Conservation (phyloP, 2,329 filamentous ascomycete genomes). For the Colletotrichum sp. region DNA sequence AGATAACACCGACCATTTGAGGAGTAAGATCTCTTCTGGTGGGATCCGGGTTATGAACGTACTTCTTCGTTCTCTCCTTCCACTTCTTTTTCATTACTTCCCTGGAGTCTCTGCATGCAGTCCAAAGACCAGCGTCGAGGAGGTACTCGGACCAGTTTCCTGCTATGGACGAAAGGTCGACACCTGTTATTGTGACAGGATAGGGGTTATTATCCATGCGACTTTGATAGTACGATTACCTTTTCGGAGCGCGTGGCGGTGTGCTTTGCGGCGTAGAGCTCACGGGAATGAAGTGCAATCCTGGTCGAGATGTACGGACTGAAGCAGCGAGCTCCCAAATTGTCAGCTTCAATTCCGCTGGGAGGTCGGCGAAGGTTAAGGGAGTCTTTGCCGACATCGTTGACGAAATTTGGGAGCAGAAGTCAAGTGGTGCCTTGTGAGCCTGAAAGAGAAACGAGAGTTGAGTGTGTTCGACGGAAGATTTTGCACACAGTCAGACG, state of each 20-base stretch:
- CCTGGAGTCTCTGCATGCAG: not conserved
- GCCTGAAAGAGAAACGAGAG: not conserved
- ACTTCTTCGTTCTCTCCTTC: not conserved
- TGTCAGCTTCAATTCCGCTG: not conserved
- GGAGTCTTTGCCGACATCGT: rapidly evolving
- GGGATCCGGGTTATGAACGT: rapidly evolving
- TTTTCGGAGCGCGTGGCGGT: not conserved
- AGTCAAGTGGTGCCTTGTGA: not conserved
- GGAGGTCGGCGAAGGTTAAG: not conserved
- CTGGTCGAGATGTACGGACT: not conserved
- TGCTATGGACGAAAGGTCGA: not conserved
- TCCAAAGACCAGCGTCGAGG: not conserved
- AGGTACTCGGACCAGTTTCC: not conserved
- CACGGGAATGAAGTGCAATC: not conserved
- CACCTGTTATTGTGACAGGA: not conserved
- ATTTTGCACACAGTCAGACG: not conserved
- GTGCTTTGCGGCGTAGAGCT: not conserved
- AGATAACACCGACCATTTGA: rapidly evolving
- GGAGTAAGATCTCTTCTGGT: not conserved
- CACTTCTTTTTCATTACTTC: not conserved
- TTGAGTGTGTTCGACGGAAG: rapidly evolving
- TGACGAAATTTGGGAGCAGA: not conserved
- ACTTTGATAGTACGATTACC: rapidly evolving
- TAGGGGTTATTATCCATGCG: not conserved
- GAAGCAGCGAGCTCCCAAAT: not conserved